These are phyloP conservation scores for Populus alba DNA, from an alignment of 345 rosid genomes.

Conservation along the genomic window DNA sequence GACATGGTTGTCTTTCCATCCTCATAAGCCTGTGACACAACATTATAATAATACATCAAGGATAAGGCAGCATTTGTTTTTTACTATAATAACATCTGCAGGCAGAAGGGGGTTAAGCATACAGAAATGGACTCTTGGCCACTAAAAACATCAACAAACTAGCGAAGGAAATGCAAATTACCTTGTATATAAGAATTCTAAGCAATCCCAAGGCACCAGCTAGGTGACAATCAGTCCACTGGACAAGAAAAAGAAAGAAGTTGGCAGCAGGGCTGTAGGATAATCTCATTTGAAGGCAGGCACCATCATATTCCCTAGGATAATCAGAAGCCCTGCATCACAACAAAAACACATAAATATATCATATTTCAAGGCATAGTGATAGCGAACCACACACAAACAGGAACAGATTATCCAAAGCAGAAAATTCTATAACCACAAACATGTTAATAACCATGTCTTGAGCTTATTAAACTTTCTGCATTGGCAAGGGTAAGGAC, in stretches of 20 bases:
- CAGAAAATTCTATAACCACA: background rate
- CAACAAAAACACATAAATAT: background rate
- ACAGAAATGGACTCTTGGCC: background rate
- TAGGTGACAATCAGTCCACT: constrained; percentile 90
- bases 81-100: background rate
- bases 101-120: background rate
- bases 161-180: constrained; percentile 11
- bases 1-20: constrained; percentile 94
- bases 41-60: constrained; percentile 8
- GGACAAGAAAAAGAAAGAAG: constrained; percentile 83
- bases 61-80: background rate
- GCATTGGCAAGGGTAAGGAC: background rate
- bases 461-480: background rate
- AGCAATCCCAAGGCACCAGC: constrained; percentile 91
- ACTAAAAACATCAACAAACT: background rate
- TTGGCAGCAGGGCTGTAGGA: constrained; percentile 92
- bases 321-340: constrained; percentile 80
- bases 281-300: constrained; percentile 88
- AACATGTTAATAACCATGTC: background rate
- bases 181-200: constrained; percentile 85
- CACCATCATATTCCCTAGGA: constrained; percentile 83
- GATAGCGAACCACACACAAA: background rate
- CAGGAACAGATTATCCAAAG: background rate
- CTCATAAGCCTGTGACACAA: constrained; percentile 56
- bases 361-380: background rate